These are phyloP conservation scores for Solanum verrucosum DNA, from an alignment of 257 asterid species.

Conservation along the genomic window DNA sequence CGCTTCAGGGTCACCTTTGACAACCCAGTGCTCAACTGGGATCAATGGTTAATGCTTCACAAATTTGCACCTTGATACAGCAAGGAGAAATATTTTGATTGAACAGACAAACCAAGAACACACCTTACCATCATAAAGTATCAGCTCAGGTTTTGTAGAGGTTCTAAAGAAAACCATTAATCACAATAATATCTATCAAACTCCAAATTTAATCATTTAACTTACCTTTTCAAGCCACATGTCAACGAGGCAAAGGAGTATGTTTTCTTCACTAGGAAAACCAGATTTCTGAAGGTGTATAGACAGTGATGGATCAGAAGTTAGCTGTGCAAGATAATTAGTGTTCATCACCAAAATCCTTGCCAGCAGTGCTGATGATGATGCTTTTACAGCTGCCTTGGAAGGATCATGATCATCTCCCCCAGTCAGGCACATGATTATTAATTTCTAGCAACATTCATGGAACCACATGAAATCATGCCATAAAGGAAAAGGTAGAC, in stretches of 20 bases:
- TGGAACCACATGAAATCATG: not conserved
- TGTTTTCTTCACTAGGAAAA: conserved; percentile 64
- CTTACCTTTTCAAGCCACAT: conserved; percentile 96
- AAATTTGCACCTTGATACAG: not conserved
- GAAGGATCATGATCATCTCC: conserved; percentile 89
- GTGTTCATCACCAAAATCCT: conserved; percentile 90
- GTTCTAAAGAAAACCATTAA: not conserved
- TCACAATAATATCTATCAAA: not conserved
- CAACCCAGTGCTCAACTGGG: not conserved
- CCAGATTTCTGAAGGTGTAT: conserved; percentile 68
- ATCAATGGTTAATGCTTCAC: not conserved
- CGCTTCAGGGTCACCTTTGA: not conserved
- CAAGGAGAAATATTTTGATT: not conserved
- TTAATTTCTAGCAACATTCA: conserved; percentile 51
- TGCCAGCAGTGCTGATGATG: conserved; percentile 83
- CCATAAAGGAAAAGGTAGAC: not conserved
- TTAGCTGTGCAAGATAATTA: conserved; percentile 75
- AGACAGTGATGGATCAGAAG: conserved; percentile 63
- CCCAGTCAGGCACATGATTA: conserved; percentile 70
- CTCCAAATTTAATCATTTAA: not conserved
- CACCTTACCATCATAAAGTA: not conserved
- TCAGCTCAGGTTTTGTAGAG: not conserved
- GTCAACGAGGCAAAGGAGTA: conserved; percentile 89
- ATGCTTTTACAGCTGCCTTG: conserved; percentile 70
- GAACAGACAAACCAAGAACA: not conserved